These are phyloP conservation scores for Coniochaeta sp. DNA, from an alignment of 2,329 filamentous ascomycete genomes.

Conservation along the genomic window DNA sequence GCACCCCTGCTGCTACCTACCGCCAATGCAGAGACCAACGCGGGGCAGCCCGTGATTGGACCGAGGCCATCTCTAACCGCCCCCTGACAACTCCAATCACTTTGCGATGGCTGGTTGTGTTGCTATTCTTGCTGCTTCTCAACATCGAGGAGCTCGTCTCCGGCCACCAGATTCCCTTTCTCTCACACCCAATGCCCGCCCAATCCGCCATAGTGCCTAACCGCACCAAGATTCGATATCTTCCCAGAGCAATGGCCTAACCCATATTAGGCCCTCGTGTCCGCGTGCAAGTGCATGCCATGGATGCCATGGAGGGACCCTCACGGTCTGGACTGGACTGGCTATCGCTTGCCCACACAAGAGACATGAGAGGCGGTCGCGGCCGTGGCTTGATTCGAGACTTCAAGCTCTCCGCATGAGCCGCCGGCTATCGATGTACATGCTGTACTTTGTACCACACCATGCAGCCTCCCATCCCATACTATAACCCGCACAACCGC, in stretches of 20 bases:
- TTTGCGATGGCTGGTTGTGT: neutral
- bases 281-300: neutral
- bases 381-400: neutral
- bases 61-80: slow-evolving; percentile 2
- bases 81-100: slow-evolving; percentile 1
- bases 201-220: neutral
- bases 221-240: slow-evolving; percentile 2
- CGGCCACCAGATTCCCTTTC: neutral
- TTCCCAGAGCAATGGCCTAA: neutral
- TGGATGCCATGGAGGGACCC: neutral
- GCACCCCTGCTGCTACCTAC: neutral
- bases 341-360: neutral
- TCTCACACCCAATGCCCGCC: slow-evolving; percentile 3
- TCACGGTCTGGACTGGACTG: slow-evolving; percentile 1
- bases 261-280: neutral
- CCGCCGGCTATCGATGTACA: neutral
- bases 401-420: neutral
- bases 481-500: neutral
- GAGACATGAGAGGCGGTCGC: neutral
- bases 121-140: slow-evolving; percentile 5
- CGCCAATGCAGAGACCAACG: slow-evolving; percentile 3
- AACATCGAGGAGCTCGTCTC: neutral
- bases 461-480: neutral
- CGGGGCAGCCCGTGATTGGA: neutral
- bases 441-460: neutral